phyloP scores from a whole-genome alignment of 2,329 filamentous ascomycete genomes.

The Raffaelea ambrosiae region DNA sequence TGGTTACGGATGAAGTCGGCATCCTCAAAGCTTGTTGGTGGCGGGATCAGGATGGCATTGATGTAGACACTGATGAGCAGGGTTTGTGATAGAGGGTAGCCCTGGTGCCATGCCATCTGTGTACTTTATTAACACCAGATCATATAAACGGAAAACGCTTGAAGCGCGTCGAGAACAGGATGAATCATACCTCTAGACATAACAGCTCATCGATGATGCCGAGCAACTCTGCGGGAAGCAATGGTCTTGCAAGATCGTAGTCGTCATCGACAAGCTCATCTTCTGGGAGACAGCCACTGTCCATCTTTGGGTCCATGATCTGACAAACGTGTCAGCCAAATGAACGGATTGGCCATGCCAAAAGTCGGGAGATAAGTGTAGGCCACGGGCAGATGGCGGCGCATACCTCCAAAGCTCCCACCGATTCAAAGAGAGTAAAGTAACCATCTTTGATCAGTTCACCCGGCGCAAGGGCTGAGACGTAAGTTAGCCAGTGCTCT shows the following conservation, averaged over 20 bases:
- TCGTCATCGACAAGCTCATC: slow-evolving; percentile 77
- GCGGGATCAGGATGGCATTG: slow-evolving; percentile 69
- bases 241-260: slow-evolving; percentile 61
- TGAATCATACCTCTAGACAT: slow-evolving; percentile 64
- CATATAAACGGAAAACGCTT: background rate
- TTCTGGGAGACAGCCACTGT: slow-evolving; percentile 74
- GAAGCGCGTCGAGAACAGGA: background rate
- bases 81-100: slow-evolving; percentile 92
- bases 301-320: slow-evolving; percentile 99
- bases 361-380: slow-evolving; percentile 7
- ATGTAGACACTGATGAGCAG: slow-evolving; percentile 89
- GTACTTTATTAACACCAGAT: background rate
- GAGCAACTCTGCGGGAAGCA: slow-evolving; percentile 72
- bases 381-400: background rate
- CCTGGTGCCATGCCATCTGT: slow-evolving; percentile 92
- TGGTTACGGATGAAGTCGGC: slow-evolving; percentile 49
- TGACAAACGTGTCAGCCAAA: slow-evolving; percentile 26
- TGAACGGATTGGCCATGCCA: background rate
- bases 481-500: background rate
- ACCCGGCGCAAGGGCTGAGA: slow-evolving; percentile 63
- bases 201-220: slow-evolving; percentile 92
- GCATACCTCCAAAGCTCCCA: slow-evolving; percentile 69
- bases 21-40: slow-evolving; percentile 53
- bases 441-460: slow-evolving; percentile 87
- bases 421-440: slow-evolving; percentile 91